Base-by-base conservation (phyloP, 2,329 filamentous ascomycete species). In the Davidsoniella virescens region DNA sequence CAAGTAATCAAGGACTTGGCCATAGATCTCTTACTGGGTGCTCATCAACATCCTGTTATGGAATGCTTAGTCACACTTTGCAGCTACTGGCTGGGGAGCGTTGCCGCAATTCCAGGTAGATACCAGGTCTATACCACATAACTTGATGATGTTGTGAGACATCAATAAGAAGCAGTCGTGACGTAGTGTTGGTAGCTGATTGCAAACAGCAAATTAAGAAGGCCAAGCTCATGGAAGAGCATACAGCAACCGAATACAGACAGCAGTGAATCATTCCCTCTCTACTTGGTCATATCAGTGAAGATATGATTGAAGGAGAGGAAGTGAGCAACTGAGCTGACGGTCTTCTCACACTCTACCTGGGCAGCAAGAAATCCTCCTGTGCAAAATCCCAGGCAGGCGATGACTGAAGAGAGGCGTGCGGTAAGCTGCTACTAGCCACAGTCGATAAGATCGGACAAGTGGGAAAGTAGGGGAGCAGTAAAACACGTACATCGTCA, bases 401-500 rank as follows among this genome's bases (percentile, higher is more conserved):
- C 75, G 76, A 84, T 77, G 78, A 82, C 71, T 70, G 71, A 67
- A 65, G 25, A 53, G 47, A 67, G 66, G 64, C 65, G 55, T 60
- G 49, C 51, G 37, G 44, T 33, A 33, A 50, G 40, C 47, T 49
- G 48, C 48, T 46, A 50, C 37, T 44, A 53, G 44, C 56, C 64
- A 65, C 69, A 67, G 67, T 8, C 29, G 9, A 33, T 23, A 23
- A 33, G 29, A 33, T 9, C 12, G 8, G 29, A 12, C 10, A 33
- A 33, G 12, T 8, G 3, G 26, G 10, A 65, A 69, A 63, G 64
- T 40, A 55, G 57, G 52, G 57, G 52, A 53, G 52, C 52, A 56
- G 65, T 69, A 33, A 33, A 33, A 33, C 29, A 87, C 85, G 80
- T 84, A 96, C 90, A 85, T 98, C 92, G 79, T 98, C 92, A 83